Conservation (phyloP, 495 filamentous ascomycete species). For the Tuber umbilicatum region DNA sequence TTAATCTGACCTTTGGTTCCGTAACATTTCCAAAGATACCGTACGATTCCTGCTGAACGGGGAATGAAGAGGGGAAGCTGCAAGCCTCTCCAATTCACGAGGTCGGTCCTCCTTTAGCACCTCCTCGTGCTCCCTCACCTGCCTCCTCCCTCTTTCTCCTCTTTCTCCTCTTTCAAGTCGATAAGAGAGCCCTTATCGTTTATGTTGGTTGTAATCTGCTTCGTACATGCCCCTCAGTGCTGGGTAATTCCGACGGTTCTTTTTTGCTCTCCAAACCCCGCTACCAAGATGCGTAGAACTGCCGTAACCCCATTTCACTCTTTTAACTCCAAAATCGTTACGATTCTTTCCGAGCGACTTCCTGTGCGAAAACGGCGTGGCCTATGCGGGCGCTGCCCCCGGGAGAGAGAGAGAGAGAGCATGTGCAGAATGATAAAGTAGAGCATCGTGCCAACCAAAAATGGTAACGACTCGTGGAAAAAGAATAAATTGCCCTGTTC, state of each 20-base stretch:
- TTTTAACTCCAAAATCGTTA: not conserved
- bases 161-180: not conserved
- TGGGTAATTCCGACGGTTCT: not conserved
- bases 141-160: not conserved
- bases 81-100: not conserved
- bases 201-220: not conserved
- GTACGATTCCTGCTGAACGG: not conserved
- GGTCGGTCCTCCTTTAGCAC: not conserved
- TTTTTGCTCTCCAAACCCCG: not conserved
- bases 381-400: not conserved
- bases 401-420: not conserved
- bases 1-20: not conserved
- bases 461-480: not conserved
- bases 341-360: not conserved
- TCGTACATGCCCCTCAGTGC: not conserved
- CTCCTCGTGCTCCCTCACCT: not conserved
- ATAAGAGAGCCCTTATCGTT: not conserved
- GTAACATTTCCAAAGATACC: not conserved
- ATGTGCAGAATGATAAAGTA: not conserved
- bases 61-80: constrained; percentile 1
- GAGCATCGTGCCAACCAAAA: not conserved
- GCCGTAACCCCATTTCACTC: not conserved
- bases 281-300: not conserved
- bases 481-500: not conserved
- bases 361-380: not conserved